A percentile compares a stretch with the other conserved stretches of the same genome.
Conservation (phyloP, 2,329 filamentous ascomycete species). For the Eurotiales sp. region DNA sequence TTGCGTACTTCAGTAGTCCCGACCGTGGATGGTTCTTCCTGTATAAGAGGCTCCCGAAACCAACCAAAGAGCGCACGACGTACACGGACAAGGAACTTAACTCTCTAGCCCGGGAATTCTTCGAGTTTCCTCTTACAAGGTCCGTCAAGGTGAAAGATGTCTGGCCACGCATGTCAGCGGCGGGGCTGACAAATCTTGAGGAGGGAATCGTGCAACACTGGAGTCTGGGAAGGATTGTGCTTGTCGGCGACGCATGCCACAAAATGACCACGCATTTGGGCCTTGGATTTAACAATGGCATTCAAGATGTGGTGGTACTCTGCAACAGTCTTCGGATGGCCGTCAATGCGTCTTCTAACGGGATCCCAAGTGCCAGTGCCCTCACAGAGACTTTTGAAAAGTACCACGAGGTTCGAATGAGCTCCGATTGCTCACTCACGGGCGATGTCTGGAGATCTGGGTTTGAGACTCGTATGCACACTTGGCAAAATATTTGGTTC, state of each 20-base stretch:
- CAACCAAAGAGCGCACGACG: neutral
- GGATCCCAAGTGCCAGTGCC: neutral
- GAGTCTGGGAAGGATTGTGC: slow-evolving; percentile 8
- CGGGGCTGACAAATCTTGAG: slow-evolving; percentile 7
- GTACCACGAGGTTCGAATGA: slow-evolving; percentile 11
- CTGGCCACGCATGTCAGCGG: neutral
- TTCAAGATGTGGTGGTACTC: slow-evolving; percentile 5
- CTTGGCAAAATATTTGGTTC: slow-evolving; percentile 11
- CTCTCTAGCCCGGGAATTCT: neutral
- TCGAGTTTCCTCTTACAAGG: neutral
- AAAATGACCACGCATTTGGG: slow-evolving; percentile 4
- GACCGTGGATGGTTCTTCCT: neutral
- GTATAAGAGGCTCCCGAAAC: neutral
- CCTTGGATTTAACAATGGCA: slow-evolving; percentile 5
- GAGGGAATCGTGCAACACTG: slow-evolving; percentile 10
- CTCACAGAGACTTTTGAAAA: slow-evolving; percentile 9
- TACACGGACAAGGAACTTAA: slow-evolving; percentile 1
- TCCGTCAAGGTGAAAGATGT: neutral
- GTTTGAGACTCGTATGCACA: slow-evolving; percentile 16
- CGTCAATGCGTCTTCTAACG: neutral
- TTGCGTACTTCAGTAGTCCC: neutral
- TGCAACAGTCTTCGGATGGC: slow-evolving; percentile 16
- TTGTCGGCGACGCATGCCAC: slow-evolving; percentile 8
- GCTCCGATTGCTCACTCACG: slow-evolving; percentile 11
- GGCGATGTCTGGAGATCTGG: slow-evolving; percentile 13